A percentile compares a stretch with the other conserved stretches of the same genome.
Conservation (phyloP, 257 asterid species). For the Scutellaria baicalensis region DNA sequence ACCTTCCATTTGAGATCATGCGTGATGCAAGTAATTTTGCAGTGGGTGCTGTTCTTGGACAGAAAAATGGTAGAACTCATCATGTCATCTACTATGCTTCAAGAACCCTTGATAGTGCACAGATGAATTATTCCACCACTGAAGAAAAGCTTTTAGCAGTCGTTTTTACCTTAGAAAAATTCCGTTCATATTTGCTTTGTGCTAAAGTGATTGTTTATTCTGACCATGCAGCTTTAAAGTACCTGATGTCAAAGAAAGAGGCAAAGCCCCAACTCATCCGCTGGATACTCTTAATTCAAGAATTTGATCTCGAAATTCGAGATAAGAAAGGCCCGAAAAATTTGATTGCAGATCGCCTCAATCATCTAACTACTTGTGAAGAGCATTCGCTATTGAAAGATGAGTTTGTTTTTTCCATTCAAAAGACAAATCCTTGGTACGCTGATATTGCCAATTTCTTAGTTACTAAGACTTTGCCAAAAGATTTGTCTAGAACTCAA, state of each 20-base stretch:
- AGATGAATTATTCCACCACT: neutral
- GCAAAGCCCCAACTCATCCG: neutral
- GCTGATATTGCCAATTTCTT: too few species aligned
- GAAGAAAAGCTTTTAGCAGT: neutral
- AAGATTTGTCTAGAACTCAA: too few species aligned
- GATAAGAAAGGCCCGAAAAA: neutral
- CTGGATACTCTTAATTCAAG: neutral
- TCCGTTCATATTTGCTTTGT: too few species aligned
- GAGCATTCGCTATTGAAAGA: neutral
- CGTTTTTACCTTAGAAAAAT: neutral
- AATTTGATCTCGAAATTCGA: neutral
- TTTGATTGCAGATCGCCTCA: neutral
- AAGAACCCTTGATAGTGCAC: neutral
- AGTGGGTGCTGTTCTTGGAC: neutral
- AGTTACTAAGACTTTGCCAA: too few species aligned
- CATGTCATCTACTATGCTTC: neutral
- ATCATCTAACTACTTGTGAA: neutral
- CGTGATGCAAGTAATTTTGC: neutral
- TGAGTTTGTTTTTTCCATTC: neutral
- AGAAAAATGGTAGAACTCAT: too few species aligned
- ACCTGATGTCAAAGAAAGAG: too few species aligned
- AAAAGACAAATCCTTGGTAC: too few species aligned
- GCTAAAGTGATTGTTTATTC: too few species aligned
- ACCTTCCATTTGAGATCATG: neutral
- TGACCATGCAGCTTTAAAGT: too few species aligned